Conservation (phyloP, 768 basidiomycete species). For the Candolleomyces eurysporus region DNA sequence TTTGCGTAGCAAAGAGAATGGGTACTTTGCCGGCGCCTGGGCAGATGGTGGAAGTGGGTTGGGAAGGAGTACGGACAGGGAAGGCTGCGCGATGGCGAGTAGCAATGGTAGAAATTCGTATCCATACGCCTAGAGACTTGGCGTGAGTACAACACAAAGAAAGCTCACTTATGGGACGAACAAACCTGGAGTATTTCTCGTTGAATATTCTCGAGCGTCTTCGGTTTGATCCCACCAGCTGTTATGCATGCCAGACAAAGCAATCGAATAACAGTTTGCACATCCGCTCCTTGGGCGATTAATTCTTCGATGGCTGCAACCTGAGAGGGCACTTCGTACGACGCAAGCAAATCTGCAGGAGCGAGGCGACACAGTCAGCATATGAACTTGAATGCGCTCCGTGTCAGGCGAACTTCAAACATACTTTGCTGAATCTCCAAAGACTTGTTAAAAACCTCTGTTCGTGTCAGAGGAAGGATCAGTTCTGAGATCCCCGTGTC, state of each 20-base stretch:
- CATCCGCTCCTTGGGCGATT: conserved; percentile 81
- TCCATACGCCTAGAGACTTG: conserved; percentile 63
- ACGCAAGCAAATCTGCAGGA: conserved; percentile 80
- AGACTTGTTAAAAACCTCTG: conserved; percentile 86
- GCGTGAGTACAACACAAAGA: conserved; percentile 27
- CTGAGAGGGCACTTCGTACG: conserved; percentile 80
- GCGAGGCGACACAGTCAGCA: background rate
- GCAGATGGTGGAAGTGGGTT: conserved; percentile 60
- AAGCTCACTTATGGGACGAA: conserved; percentile 7
- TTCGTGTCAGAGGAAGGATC: conserved; percentile 78
- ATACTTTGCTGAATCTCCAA: conserved; percentile 95
- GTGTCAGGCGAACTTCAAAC: conserved; percentile 16
- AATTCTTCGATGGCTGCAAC: conserved; percentile 88
- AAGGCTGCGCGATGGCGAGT: conserved; percentile 59
- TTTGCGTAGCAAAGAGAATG: conserved; percentile 74
- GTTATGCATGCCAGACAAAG: conserved; percentile 86
- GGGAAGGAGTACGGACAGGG: conserved; percentile 66
- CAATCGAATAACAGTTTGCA: conserved; percentile 75
- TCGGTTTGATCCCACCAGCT: conserved; percentile 82
- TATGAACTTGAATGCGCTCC: background rate
- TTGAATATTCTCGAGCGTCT: conserved; percentile 83
- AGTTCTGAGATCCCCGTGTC: conserved; percentile 95
- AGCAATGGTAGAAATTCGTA: conserved; percentile 70
- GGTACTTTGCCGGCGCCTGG: conserved; percentile 53
- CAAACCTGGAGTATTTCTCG: conserved; percentile 82